Base-by-base conservation (phyloP, 306 rosid species). In the Malus sylvestris region DNA sequence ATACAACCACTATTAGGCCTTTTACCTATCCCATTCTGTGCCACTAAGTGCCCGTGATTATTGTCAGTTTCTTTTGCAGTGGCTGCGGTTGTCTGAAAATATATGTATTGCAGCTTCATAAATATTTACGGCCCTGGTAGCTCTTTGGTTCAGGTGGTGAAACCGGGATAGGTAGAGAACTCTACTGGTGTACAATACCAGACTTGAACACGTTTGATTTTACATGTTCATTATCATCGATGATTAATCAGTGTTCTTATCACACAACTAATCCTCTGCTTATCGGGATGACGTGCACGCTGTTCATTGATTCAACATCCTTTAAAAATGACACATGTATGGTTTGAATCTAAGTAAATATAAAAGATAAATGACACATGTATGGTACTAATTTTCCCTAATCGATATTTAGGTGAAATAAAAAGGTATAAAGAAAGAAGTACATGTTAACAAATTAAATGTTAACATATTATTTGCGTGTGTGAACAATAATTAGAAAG, bases 311-410 rank as follows among this genome's bases (percentile, higher is more conserved):
- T 70, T 70, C 23, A 30, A 55, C 25, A 25, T 1, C 69, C 5
- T 58, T 25, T 7, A 25, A 23, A 61, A 45, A 49, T 69, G 80
- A 90, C 80, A 91, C 73, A 71, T 86, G 89, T 89, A 81, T 86
- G 96, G 88, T 81, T 58, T 70, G 53, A 65, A 80, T 78, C 77
- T 46, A 71, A 76, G 80, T 68, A 63, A 76, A 49, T 77, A 45
- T 16, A 16, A 16, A 38, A 60, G 29, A 10, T 1, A 38, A 63
- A 57, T 70, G 52, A 77, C 69, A 73, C 70, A 16, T 73, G 77
- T 27, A 38, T 72, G 67, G 67, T 38, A 19, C 68, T 63, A 30
- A 13, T 30, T 29, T 7, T 30, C 8, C 61, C 61, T 15, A 49
- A 49, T 49, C 6, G 2, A 49, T 49, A 49, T 49, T 14, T 49